Evolutionary conservation across 1,284 basidiomycete species (phyloP).

Genomic region (Austropuccinia psidii): DNA sequence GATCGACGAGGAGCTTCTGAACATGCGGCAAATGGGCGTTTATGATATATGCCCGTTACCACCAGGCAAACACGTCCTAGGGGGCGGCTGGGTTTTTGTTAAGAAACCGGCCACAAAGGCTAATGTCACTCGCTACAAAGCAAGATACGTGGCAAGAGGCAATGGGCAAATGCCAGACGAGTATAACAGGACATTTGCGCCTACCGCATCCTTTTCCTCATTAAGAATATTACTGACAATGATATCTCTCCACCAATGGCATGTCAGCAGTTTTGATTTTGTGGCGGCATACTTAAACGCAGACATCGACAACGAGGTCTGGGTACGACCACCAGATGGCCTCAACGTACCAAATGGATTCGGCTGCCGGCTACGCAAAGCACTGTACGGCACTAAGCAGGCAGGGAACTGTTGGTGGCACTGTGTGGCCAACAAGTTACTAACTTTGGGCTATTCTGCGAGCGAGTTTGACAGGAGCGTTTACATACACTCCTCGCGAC

Average conservation of each 20-base stretch:
- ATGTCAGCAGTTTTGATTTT: background rate
- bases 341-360: background rate
- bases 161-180: background rate
- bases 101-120: background rate
- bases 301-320: background rate
- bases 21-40: background rate
- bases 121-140: background rate
- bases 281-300: background rate
- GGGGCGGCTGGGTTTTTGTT: background rate
- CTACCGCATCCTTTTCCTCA: background rate
- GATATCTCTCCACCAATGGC: background rate
- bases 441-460: background rate
- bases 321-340: background rate
- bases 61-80: background rate
- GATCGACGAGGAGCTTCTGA: background rate
- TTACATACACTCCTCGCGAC: background rate
- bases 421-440: background rate
- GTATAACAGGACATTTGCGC: background rate
- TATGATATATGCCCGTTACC: background rate
- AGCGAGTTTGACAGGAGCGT: background rate
- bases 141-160: background rate
- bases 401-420: background rate
- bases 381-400: background rate
- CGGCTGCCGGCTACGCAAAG: background rate
- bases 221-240: background rate